Conservation (phyloP, 2,329 filamentous ascomycete genomes). For the Fonsecaea pugnacius region DNA sequence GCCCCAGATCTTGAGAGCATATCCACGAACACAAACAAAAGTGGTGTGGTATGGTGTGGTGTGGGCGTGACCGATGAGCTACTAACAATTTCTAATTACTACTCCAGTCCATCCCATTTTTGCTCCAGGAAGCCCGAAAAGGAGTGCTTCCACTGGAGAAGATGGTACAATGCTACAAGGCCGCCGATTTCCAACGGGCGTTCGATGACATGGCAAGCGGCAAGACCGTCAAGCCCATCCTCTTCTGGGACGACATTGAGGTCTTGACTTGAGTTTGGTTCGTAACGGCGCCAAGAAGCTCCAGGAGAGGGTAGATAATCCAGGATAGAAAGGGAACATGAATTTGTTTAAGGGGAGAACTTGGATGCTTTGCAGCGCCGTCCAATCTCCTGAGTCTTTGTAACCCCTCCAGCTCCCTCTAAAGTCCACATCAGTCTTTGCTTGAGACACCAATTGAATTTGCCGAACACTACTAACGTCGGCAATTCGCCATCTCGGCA, state of each 20-base stretch:
- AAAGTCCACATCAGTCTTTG: too few species aligned
- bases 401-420: too few species aligned
- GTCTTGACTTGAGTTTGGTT: not conserved
- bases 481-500: too few species aligned
- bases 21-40: too few species aligned
- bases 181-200: slow-evolving; percentile 36
- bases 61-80: too few species aligned
- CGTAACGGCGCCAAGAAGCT: not conserved
- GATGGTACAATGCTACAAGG: slow-evolving; percentile 50
- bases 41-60: too few species aligned
- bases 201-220: slow-evolving; percentile 24
- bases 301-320: not conserved
- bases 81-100: too few species aligned
- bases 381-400: too few species aligned
- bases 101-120: slow-evolving; percentile 56
- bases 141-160: slow-evolving; percentile 54
- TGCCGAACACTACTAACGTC: too few species aligned
- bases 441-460: too few species aligned
- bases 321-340: not conserved
- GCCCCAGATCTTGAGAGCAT: too few species aligned
- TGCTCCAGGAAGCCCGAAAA: slow-evolving; percentile 55
- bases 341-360: not conserved
- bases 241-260: slow-evolving; percentile 11
- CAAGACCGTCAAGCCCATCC: slow-evolving; percentile 7
- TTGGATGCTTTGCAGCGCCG: too few species aligned